A percentile compares a stretch with the other conserved stretches of the same genome.
phyloP scores from a whole-genome alignment of 1,284 basidiomycete species.

The Volvariella surrecta region DNA sequence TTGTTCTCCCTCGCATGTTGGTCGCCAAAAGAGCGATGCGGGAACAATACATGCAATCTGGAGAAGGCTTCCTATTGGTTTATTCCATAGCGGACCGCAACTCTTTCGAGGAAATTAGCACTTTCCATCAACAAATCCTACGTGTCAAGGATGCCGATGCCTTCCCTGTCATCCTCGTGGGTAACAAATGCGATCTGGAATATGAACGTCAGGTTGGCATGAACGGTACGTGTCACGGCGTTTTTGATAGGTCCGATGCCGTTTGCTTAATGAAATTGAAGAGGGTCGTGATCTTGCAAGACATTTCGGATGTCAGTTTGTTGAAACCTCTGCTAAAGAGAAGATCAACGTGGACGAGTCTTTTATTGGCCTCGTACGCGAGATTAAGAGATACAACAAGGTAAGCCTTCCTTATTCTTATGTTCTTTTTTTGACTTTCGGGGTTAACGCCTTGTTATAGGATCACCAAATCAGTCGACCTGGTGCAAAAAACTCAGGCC shows the following conservation, averaged over 20 bases:
- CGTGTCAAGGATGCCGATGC: slow-evolving; percentile 96
- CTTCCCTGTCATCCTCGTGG: slow-evolving; percentile 96
- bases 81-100: slow-evolving; percentile 99
- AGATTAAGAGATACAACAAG: slow-evolving; percentile 96
- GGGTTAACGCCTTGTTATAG: slow-evolving; percentile 20
- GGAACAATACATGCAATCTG: slow-evolving; percentile 95
- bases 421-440: slow-evolving; percentile 4
- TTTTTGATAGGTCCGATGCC: slow-evolving; percentile 1
- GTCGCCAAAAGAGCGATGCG: slow-evolving; percentile 72
- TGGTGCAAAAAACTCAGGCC: slow-evolving; percentile 30
- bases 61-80: slow-evolving; percentile 96
- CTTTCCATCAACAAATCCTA: slow-evolving; percentile 96
- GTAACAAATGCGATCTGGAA: slow-evolving; percentile 98
- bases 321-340: slow-evolving; percentile 98
- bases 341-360: slow-evolving; percentile 98
- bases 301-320: slow-evolving; percentile 94
- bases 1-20: too few relatives aligned
- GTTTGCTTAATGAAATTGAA: slow-evolving; percentile 20
- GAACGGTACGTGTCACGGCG: slow-evolving; percentile 57
- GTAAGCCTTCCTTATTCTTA: slow-evolving; percentile 22
- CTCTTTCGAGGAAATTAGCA: slow-evolving; percentile 96
- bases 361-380: slow-evolving; percentile 91
- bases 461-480: slow-evolving; percentile 58
- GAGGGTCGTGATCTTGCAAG: slow-evolving; percentile 97
- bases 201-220: slow-evolving; percentile 96